These are phyloP conservation scores for Pseudonectria foliicola DNA, from an alignment of 2,329 filamentous ascomycete genomes.

Conservation along the genomic window DNA sequence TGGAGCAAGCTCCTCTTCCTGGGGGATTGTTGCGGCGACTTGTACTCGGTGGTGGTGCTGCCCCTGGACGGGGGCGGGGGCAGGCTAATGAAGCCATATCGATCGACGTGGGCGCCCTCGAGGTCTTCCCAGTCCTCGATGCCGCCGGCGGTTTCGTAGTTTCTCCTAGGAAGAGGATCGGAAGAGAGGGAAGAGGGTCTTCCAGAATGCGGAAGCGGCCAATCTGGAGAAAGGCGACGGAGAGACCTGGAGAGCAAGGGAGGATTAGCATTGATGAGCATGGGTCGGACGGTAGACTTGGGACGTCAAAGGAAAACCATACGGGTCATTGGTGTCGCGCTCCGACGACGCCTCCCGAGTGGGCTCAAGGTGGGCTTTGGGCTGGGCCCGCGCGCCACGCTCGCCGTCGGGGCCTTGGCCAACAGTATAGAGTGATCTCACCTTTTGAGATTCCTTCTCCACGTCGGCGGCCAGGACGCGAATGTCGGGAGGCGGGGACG, in stretches of 20 bases:
- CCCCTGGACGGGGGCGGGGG: constrained; percentile 36
- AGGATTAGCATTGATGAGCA: constrained; percentile 24
- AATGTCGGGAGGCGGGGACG: constrained; percentile 36
- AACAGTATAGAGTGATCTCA: constrained; percentile 58
- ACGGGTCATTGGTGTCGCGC: constrained; percentile 48
- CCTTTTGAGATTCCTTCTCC: constrained; percentile 59
- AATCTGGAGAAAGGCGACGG: constrained; percentile 26
- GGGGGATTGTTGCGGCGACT: constrained; percentile 36
- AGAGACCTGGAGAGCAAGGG: constrained; percentile 16
- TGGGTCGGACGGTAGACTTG: constrained; percentile 9
- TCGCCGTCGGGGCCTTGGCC: constrained; percentile 47
- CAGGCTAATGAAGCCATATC: constrained; percentile 59
- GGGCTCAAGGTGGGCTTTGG: constrained; percentile 42
- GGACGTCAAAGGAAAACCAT: constrained; percentile 45
- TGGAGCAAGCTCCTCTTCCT: constrained; percentile 40
- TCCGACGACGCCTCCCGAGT: constrained; percentile 44
- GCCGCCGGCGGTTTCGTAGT: constrained; percentile 48
- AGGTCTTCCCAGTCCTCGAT: constrained; percentile 63
- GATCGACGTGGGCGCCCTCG: constrained; percentile 53
- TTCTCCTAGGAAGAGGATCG: constrained; percentile 28
- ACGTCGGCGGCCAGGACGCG: constrained; percentile 47
- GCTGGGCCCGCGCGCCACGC: constrained; percentile 41
- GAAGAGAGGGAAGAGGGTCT: constrained; percentile 38
- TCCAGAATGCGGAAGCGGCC: constrained; percentile 34
- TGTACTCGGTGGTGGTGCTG: constrained; percentile 34